phyloP scores from a whole-genome alignment of 805 yeast species.

The Monosporozyma aquatica region DNA sequence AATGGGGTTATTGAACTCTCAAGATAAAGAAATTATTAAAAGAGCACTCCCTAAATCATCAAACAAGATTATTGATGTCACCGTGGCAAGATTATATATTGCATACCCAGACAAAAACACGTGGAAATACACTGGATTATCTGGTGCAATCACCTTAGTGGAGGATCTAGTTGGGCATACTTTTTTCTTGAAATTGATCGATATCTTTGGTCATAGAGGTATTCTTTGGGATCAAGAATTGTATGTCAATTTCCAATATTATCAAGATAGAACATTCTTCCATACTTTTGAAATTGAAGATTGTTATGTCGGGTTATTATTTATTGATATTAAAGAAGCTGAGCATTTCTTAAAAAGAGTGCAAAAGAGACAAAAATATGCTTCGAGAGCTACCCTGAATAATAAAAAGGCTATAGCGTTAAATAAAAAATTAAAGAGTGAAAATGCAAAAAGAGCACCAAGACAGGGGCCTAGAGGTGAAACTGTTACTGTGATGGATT shows the following conservation, averaged over 20 bases:
- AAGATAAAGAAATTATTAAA: conserved; percentile 84
- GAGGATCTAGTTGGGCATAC: conserved; percentile 94
- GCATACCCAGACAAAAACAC: conserved; percentile 75
- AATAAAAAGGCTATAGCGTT: conserved; percentile 85
- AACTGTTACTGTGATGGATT: conserved; percentile 21
- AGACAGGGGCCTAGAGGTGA: conserved; percentile 45
- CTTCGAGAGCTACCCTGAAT: conserved; percentile 72
- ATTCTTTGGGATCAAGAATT: conserved; percentile 97
- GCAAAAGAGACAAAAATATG: conserved; percentile 66
- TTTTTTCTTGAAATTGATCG: conserved; percentile 82
- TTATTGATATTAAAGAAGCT: conserved; percentile 86
- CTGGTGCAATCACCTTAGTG: conserved; percentile 79
- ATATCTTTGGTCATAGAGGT: conserved; percentile 71
- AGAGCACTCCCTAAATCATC: conserved; percentile 81
- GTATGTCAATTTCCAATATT: conserved; percentile 77
- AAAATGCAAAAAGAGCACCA: conserved; percentile 46
- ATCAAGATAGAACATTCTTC: conserved; percentile 91
- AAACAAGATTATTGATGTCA: conserved; percentile 81
- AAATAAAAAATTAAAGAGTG: conserved; percentile 51
- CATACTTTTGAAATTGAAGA: conserved; percentile 92
- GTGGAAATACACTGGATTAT: conserved; percentile 84
- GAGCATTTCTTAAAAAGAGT: conserved; percentile 76
- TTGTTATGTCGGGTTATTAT: conserved; percentile 75
- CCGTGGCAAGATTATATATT: conserved; percentile 80
- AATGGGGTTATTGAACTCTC: conserved; percentile 37